Evolutionary conservation across 768 basidiomycete species (phyloP).

Genomic region (Suillus subalutaceus): DNA sequence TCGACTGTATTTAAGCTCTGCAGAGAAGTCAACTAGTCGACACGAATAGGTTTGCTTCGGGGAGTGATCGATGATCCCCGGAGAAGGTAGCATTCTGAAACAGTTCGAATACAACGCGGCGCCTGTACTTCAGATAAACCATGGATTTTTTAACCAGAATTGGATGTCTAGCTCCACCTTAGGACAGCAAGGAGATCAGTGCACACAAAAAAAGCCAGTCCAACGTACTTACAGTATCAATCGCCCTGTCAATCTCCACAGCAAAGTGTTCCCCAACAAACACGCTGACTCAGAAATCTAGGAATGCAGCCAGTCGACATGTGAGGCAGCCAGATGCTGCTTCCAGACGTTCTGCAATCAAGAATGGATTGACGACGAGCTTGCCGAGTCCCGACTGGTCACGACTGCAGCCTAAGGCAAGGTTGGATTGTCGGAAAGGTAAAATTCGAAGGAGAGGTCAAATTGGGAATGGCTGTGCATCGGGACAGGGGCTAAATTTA

Average conservation of each 20-base stretch:
- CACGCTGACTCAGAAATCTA: slow-evolving; percentile 35
- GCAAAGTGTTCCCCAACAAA: slow-evolving; percentile 35
- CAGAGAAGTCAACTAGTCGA: too few relatives aligned
- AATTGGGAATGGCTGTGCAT: too few relatives aligned
- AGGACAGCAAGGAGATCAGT: slow-evolving; percentile 12
- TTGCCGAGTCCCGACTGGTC: slow-evolving; percentile 23
- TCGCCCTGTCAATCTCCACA: slow-evolving; percentile 31
- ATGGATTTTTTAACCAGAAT: slow-evolving; percentile 25
- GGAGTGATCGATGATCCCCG: too few relatives aligned
- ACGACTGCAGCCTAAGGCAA: too few relatives aligned
- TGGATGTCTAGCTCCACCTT: slow-evolving; percentile 35
- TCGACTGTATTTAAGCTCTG: not conserved
- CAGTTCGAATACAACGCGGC: too few relatives aligned
- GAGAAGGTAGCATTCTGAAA: too few relatives aligned
- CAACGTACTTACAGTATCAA: slow-evolving; percentile 26
- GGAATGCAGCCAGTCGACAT: slow-evolving; percentile 32
- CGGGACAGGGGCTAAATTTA: too few relatives aligned
- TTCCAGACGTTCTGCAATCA: slow-evolving; percentile 35
- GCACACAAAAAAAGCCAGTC: slow-evolving; percentile 8
- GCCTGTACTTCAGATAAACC: too few relatives aligned
- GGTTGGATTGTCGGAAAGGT: too few relatives aligned
- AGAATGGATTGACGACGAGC: slow-evolving; percentile 30
- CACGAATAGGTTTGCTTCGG: not conserved
- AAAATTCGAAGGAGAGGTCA: too few relatives aligned
- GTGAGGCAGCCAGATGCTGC: slow-evolving; percentile 28